Evolutionary conservation across 345 rosid genomes (phyloP), one percentile per base, ranked within the genome.

Genomic region (Rhizophora apiculata): DNA sequence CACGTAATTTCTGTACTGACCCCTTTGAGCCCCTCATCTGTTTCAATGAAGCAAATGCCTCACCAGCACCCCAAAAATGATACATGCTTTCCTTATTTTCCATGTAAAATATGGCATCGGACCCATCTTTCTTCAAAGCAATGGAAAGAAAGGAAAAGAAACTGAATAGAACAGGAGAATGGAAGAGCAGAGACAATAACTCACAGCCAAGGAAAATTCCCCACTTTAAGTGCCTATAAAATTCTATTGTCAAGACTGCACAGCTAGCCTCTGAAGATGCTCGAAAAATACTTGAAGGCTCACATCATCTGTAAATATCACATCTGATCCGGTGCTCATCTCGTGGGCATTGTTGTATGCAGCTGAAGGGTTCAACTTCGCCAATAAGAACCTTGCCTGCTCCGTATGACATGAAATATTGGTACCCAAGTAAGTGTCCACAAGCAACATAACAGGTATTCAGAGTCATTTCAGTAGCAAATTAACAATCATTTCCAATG

Each of bases 181-280:
- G 24, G 49, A 72, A 63, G 56, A 20, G 52, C 31, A 56, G 31
- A 22, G 60, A 72, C 74, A 67, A 62, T 43, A 68, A 73, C 78
- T 83, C 81, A 78, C 70, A 63, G 68, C 52, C 64, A 32, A n/a
- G 61, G 72, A 58, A 48, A 61, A 63, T 61, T 70, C 70, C 67
- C 22, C 56, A 34, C 65, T 36, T 27, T 24, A 34, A 71, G 62
- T 66, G 70, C 74, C 73, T 59, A 66, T 24, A 48, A 49, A 30
- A 5, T 19, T 62, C 70, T 63, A 62, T 43, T 20, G 34, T 87
- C 88, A 95, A 78, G 99, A 87, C 79, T 95, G 99, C 78, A 95
- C 99, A 29, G 98, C 96, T 79, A 95, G 84, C 86, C 87, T 90
- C 82, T 89, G 96, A 62, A 92, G 97, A 86, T 95, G 98, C 83